Conservation (phyloP, 306 rosid species). For the Quercus wislizeni region DNA sequence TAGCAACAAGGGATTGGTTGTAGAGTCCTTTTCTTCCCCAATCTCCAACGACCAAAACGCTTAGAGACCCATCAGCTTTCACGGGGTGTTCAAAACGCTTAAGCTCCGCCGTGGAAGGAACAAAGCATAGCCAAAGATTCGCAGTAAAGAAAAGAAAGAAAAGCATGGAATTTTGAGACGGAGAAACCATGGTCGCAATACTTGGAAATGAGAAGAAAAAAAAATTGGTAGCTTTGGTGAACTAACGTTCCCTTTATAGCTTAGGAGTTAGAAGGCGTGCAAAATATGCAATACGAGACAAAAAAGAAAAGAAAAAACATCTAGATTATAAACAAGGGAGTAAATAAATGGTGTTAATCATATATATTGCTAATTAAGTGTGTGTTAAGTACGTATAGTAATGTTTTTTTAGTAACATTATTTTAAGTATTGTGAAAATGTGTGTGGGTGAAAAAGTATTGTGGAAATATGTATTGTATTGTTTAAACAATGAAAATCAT, state of each 20-base stretch:
- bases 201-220: not conserved
- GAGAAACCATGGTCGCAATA: not conserved
- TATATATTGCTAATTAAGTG: no score
- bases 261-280: not conserved
- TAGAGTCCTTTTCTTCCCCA: slow-evolving; percentile 71
- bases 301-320: not conserved
- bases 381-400: no score
- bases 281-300: not conserved
- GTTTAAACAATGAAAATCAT: no score
- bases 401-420: no score
- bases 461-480: no score
- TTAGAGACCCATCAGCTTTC: slow-evolving; percentile 46
- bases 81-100: slow-evolving; percentile 21
- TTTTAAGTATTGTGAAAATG: no score
- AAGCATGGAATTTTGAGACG: not conserved
- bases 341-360: no score
- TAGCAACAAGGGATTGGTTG: slow-evolving; percentile 65
- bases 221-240: not conserved
- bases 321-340: not conserved
- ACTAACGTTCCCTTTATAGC: not conserved
- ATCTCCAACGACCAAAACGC: slow-evolving; percentile 63
- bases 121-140: slow-evolving; percentile 1
- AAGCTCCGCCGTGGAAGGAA: slow-evolving; percentile 22
- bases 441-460: accelerated
- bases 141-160: not conserved